Conservation (phyloP, 208 protist species). For the Trypanosoma mega region DNA sequence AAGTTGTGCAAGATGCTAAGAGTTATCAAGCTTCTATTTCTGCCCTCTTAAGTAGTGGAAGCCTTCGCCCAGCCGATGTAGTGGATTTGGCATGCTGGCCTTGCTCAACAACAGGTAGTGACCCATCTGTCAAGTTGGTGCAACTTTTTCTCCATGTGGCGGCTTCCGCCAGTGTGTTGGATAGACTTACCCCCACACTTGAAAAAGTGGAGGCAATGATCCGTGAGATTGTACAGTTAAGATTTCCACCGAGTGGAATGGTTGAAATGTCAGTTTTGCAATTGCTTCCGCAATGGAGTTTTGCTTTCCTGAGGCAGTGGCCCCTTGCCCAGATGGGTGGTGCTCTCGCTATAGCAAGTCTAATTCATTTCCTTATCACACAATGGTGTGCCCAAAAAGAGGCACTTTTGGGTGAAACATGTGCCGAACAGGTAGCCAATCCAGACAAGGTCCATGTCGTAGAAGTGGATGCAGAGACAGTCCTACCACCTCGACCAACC, state of each 20-base stretch:
- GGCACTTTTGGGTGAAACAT: no score
- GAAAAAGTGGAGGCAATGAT: neutral
- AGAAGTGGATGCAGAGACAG: no score
- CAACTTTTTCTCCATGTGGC: neutral
- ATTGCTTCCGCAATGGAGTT: constrained; percentile 16
- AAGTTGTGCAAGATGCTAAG: constrained; percentile 6
- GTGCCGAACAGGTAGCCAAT: no score
- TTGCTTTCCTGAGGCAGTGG: constrained; percentile 16
- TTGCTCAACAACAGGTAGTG: neutral
- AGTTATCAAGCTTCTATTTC: constrained; percentile 15
- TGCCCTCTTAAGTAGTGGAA: constrained; percentile 14
- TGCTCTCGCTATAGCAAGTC: constrained; percentile 16
- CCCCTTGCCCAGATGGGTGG: constrained; percentile 10
- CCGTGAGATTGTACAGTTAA: neutral
- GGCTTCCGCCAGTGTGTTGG: neutral
- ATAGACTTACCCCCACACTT: neutral
- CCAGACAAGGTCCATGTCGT: no score
- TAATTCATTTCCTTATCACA: constrained; percentile 11
- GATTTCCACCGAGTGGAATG: neutral
- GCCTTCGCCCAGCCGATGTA: constrained; percentile 2
- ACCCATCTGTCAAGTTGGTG: neutral
- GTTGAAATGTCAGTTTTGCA: neutral
- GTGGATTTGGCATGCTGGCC: constrained; percentile 12
- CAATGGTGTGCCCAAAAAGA: no score
- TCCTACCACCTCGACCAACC: no score